These are phyloP conservation scores for Suhomyces bolitotheri DNA, from an alignment of 1,139 yeast species.

Conservation along the genomic window DNA sequence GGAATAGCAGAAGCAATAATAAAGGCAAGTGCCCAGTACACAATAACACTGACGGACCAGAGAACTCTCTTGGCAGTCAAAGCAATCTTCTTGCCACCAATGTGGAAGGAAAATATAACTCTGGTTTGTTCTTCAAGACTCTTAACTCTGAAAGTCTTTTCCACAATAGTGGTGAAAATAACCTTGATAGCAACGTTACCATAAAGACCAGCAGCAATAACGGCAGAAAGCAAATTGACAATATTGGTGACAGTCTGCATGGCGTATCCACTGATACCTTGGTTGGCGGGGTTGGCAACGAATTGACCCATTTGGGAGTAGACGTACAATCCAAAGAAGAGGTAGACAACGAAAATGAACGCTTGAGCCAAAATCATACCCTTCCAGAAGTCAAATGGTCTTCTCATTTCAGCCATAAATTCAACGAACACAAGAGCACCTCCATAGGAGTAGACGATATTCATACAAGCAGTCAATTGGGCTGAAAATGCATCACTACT, in stretches of 20 bases:
- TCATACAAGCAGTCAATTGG: slow-evolving; percentile 6
- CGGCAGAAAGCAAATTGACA: slow-evolving; percentile 2
- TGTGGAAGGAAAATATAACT: background rate
- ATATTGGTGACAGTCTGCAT: slow-evolving; percentile 5
- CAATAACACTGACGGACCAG: slow-evolving; percentile 4
- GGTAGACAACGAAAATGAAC: slow-evolving; percentile 3
- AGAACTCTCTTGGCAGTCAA: slow-evolving; percentile 2
- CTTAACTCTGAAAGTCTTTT: slow-evolving; percentile 3
- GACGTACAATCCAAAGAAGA: slow-evolving; percentile 4
- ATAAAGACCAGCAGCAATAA: slow-evolving; percentile 6
- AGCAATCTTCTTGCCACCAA: background rate
- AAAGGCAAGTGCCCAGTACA: slow-evolving; percentile 6
- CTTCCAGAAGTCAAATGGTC: slow-evolving; percentile 6
- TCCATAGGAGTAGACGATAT: slow-evolving; percentile 4
- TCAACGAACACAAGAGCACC: slow-evolving; percentile 6
- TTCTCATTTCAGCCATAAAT: slow-evolving; percentile 7
- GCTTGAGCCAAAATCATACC: slow-evolving; percentile 5
- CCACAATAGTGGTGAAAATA: slow-evolving; percentile 1
- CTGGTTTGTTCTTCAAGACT: slow-evolving; percentile 1
- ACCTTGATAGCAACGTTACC: slow-evolving; percentile 5
- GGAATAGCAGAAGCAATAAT: slow-evolving; percentile 6
- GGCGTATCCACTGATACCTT: slow-evolving; percentile 3
- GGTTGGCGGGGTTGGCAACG: slow-evolving; percentile 4
- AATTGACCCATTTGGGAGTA: slow-evolving; percentile 5
- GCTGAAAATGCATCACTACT: slow-evolving; percentile 1